Conservation (phyloP, 2,329 filamentous ascomycete genomes). For the Talaromyces sp. region DNA sequence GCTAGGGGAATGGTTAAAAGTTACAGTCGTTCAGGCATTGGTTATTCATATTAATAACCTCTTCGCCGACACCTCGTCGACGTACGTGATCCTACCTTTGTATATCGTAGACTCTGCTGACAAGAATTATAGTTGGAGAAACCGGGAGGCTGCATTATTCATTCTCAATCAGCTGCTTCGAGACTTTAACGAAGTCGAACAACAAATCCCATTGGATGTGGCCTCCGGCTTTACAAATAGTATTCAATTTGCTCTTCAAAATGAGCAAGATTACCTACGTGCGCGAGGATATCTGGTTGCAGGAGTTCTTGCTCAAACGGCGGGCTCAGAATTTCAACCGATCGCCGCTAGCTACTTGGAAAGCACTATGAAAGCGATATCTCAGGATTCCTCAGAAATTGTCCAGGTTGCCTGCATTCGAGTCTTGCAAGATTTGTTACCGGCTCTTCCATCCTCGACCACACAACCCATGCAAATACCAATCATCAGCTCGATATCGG, state of each 20-base stretch:
- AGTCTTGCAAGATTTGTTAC: slow-evolving; percentile 68
- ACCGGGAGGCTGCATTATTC: slow-evolving; percentile 77
- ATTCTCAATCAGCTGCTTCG: slow-evolving; percentile 79
- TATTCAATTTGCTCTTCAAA: slow-evolving; percentile 70
- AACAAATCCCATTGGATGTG: slow-evolving; percentile 65
- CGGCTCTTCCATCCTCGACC: slow-evolving; percentile 49
- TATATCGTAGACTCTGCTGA: not conserved
- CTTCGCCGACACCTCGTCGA: slow-evolving; percentile 53
- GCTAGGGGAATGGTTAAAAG: slow-evolving; percentile 81
- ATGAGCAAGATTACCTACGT: slow-evolving; percentile 71
- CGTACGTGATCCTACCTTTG: slow-evolving; percentile 27
- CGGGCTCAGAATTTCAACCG: slow-evolving; percentile 52
- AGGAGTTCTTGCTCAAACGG: slow-evolving; percentile 71
- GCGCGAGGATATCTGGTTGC: slow-evolving; percentile 85
- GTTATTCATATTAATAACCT: slow-evolving; percentile 71
- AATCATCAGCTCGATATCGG: slow-evolving; percentile 59
- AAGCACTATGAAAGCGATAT: slow-evolving; percentile 68
- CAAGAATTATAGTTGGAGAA: slow-evolving; percentile 52
- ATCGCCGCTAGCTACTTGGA: slow-evolving; percentile 47
- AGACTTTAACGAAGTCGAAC: slow-evolving; percentile 76
- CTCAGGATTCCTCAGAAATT: slow-evolving; percentile 73
- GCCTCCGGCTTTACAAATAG: slow-evolving; percentile 74
- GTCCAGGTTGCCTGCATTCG: slow-evolving; percentile 91
- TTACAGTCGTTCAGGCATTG: slow-evolving; percentile 72
- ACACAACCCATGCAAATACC: slow-evolving; percentile 59